A percentile compares a stretch with the other conserved stretches of the same genome.
Conservation (phyloP, 192 early-diverging fungal species). For the Linnemannia elongata region DNA sequence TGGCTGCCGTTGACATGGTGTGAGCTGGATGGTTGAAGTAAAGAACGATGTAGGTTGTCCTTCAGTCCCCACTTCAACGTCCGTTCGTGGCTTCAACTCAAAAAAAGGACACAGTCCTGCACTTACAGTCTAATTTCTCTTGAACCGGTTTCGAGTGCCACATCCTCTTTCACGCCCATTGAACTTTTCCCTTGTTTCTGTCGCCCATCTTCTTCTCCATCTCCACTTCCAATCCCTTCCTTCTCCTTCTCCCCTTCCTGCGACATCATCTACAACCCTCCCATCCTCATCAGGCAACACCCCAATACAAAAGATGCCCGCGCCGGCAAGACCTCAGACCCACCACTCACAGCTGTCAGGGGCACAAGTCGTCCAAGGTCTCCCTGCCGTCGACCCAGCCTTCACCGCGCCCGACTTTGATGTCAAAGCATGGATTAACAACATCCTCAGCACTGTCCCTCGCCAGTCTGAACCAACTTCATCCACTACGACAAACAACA, state of each 20-base stretch:
- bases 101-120: background rate
- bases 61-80: too few species aligned
- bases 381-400: slow-evolving; percentile 28
- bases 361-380: background rate
- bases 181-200: background rate
- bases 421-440: slow-evolving; percentile 79
- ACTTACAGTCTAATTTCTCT: background rate
- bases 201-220: background rate
- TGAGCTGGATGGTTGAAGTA: background rate
- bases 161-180: background rate
- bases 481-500: background rate
- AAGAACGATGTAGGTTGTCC: background rate
- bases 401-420: slow-evolving; percentile 66
- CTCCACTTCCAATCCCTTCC: background rate
- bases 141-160: background rate
- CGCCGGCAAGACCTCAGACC: slow-evolving; percentile 26
- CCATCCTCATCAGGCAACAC: background rate
- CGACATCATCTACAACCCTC: background rate
- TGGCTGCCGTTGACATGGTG: background rate
- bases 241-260: background rate
- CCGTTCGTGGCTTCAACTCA: background rate
- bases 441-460: slow-evolving; percentile 46
- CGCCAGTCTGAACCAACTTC: slow-evolving; percentile 16
- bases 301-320: slow-evolving; percentile 23
- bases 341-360: slow-evolving; percentile 20